These are phyloP conservation scores for Tetragonia tetragonoides DNA, from an alignment of 148 eudicot species.

Conservation along the genomic window DNA sequence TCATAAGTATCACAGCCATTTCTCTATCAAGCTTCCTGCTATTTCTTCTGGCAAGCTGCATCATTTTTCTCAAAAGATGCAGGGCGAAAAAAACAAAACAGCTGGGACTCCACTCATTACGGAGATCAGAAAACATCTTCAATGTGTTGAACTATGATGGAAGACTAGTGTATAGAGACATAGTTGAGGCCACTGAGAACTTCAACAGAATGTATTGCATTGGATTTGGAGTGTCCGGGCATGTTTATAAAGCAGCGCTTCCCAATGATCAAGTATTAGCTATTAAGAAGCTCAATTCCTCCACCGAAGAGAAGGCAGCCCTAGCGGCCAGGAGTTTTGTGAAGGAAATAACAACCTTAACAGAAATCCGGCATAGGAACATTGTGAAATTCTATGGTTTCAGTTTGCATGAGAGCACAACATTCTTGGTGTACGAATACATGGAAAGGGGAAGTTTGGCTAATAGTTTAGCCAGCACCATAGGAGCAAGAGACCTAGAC, in stretches of 20 bases:
- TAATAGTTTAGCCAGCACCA: slow-evolving; percentile 1
- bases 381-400: slow-evolving; percentile 34
- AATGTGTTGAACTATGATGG: slow-evolving; percentile 19
- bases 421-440: slow-evolving; percentile 19
- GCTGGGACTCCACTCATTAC: neutral
- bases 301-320: neutral
- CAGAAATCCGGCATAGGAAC: slow-evolving; percentile 32
- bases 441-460: slow-evolving; percentile 29
- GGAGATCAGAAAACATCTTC: neutral
- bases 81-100: neutral
- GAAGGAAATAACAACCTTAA: slow-evolving; percentile 30
- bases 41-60: slow-evolving; percentile 2
- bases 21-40: slow-evolving; percentile 3
- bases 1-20: neutral
- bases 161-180: slow-evolving; percentile 24
- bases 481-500: slow-evolving; percentile 25
- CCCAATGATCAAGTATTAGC: slow-evolving; percentile 30
- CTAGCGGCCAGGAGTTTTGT: slow-evolving; percentile 12
- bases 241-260: slow-evolving; percentile 34
- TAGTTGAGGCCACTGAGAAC: slow-evolving; percentile 24
- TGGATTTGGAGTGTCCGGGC: slow-evolving; percentile 27
- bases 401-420: slow-evolving; percentile 5
- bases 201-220: slow-evolving; percentile 26
- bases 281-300: neutral
- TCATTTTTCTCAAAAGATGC: neutral